These are phyloP conservation scores for Helichrysum umbraculigerum DNA, from an alignment of 129 eudicot genomes.

Conservation along the genomic window DNA sequence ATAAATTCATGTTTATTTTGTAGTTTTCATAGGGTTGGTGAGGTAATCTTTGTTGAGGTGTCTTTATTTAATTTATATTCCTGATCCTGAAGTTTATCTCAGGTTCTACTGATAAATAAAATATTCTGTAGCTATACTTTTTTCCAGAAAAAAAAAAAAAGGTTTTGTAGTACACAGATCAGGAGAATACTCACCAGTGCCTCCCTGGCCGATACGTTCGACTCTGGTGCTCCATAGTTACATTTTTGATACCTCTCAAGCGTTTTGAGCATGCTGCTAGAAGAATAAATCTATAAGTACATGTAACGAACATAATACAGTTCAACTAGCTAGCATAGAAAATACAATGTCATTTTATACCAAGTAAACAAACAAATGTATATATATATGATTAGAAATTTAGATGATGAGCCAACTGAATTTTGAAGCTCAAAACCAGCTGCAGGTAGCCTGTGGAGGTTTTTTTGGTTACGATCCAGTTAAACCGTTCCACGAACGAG, in stretches of 20 bases:
- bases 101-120: background rate
- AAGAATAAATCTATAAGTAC: constrained; percentile 14
- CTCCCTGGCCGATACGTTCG: constrained; percentile 71
- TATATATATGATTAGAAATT: background rate
- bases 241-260: constrained; percentile 92
- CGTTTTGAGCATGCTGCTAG: constrained; percentile 87
- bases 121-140: no score
- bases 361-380: background rate
- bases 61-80: background rate
- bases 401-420: background rate
- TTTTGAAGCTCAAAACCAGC: background rate
- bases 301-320: background rate
- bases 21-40: background rate
- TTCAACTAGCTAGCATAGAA: background rate
- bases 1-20: background rate
- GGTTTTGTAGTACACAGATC: background rate
- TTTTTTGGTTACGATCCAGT: background rate
- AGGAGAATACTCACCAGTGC: constrained; percentile 54
- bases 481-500: no score
- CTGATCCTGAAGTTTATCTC: background rate
- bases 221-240: constrained; percentile 92
- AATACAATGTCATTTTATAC: background rate
- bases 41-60: background rate
- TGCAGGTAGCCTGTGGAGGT: background rate
- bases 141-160: background rate